Evolutionary conservation across 78 protist genomes (phyloP).

Genomic region (Trichosphaerium sp.): DNA sequence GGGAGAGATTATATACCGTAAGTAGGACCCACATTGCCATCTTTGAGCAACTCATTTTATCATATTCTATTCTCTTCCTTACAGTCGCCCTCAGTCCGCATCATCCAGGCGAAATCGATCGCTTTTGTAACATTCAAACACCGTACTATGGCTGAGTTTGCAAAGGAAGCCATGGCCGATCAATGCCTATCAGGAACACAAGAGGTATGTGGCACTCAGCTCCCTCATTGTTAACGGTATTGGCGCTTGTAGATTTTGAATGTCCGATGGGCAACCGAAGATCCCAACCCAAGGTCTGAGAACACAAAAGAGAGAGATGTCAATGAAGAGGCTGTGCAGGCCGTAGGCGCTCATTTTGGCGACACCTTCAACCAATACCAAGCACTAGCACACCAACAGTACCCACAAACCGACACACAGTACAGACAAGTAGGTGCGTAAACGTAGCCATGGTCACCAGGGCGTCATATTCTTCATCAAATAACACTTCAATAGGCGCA

Average conservation of each 20-base stretch:
- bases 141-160: slow-evolving; percentile 46
- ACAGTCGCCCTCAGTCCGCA: no score
- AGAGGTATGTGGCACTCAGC: background rate
- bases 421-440: no score
- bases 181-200: slow-evolving; percentile 39
- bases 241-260: no score
- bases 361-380: slow-evolving; percentile 1
- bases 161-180: slow-evolving; percentile 52
- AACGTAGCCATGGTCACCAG: no score
- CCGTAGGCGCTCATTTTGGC: slow-evolving; percentile 20
- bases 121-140: slow-evolving; percentile 41
- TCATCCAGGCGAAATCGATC: slow-evolving; percentile 26
- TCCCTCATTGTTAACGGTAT: no score
- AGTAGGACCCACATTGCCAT: no score
- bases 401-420: slow-evolving; percentile 19
- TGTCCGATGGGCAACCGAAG: slow-evolving; percentile 47
- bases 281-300: slow-evolving; percentile 23
- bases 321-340: background rate
- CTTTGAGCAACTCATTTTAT: no score
- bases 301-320: slow-evolving; percentile 10
- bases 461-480: no score
- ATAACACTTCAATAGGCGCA: no score
- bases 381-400: background rate
- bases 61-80: no score
- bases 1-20: slow-evolving; percentile 31